A percentile compares a stretch with the other conserved stretches of the same genome.
These are phyloP conservation scores for Skeletonema tropicum DNA, from an alignment of 108 stramenopile genomes.

Conservation along the genomic window DNA sequence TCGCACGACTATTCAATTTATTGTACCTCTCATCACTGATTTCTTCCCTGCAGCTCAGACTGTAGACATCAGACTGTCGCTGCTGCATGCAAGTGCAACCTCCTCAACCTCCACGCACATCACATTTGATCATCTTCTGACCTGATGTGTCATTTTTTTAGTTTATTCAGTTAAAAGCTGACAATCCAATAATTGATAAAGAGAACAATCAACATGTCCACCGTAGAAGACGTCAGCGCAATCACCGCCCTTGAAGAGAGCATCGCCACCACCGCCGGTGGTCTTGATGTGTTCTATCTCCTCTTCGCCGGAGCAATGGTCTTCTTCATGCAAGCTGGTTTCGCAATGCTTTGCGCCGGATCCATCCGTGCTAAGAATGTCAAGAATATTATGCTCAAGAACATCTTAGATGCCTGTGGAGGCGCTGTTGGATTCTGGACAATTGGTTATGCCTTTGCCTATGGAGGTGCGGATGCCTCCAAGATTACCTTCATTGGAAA, in stretches of 20 bases:
- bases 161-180: too few species aligned
- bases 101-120: too few species aligned
- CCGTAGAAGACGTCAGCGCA: background rate
- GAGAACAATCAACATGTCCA: background rate
- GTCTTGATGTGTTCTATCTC: conserved; percentile 41
- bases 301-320: conserved; percentile 51
- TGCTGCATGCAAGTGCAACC: too few species aligned
- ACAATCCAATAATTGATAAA: too few species aligned
- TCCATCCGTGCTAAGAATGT: conserved; percentile 62
- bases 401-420: conserved; percentile 60
- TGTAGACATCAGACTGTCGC: too few species aligned
- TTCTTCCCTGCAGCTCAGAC: too few species aligned
- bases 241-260: too few species aligned
- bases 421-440: conserved; percentile 65
- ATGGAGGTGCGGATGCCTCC: conserved; percentile 31
- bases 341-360: conserved; percentile 83
- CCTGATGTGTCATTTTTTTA: too few species aligned
- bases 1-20: too few species aligned
- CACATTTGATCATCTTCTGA: too few species aligned
- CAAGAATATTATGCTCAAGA: conserved; percentile 72
- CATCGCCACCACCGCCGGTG: background rate
- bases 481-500: conserved; percentile 45
- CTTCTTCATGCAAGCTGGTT: conserved; percentile 80
- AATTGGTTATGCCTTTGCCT: conserved; percentile 63
- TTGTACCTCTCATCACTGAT: too few species aligned